Evolutionary conservation across 768 basidiomycete species (phyloP), one percentile per base, ranked within the genome.

Genomic region (Boletus vinaceobasis): DNA sequence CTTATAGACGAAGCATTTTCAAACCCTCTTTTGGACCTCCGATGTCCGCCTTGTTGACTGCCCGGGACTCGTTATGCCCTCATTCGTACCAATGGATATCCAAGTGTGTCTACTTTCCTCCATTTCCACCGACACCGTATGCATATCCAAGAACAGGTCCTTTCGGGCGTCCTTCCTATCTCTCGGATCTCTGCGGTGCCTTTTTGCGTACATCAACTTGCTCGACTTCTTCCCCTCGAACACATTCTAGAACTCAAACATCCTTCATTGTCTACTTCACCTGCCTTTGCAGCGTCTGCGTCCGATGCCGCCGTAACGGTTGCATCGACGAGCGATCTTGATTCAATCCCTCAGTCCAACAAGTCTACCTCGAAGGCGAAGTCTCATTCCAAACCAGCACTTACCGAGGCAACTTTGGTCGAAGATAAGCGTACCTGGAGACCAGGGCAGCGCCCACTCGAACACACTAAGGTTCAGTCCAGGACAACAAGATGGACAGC

Each of bases 41-140:
- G 85, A 92, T 57, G 81, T 98, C 57, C 88, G 93, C 43, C 79
- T 98, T 9, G 92, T 93, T 36, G 96, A 98, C 71, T 98, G 96
- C 64, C 96, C 96, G 0, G 96, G 96, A 10, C 81, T 98, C 15
- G 92, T 98, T 3, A 86, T 96, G 77, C 96, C 96, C 9, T 88
- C 85, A 56, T 79, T 79, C 62, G 81, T 87, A 5, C 89, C 86
- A 9, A 84, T 92, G 84, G 90, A 93, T 69, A 80, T 86, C 66
- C 92, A 95, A 75, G 88, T 85, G 60, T 19, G 68, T 61, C 26
- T 35, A 4, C 11, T 13, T 21, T 5, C 17, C 14, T 44, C 27
- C 2, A 7, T 45, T 42, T 27, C 15, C 33, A 42, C 29, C 40
- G 14, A 44, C 26, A 19, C 3, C 7, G 8, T 44, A 27, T 17